These are phyloP conservation scores for Zelopaecilomyces penicillatus DNA, from an alignment of 2,329 filamentous ascomycete species.

Conservation along the genomic window DNA sequence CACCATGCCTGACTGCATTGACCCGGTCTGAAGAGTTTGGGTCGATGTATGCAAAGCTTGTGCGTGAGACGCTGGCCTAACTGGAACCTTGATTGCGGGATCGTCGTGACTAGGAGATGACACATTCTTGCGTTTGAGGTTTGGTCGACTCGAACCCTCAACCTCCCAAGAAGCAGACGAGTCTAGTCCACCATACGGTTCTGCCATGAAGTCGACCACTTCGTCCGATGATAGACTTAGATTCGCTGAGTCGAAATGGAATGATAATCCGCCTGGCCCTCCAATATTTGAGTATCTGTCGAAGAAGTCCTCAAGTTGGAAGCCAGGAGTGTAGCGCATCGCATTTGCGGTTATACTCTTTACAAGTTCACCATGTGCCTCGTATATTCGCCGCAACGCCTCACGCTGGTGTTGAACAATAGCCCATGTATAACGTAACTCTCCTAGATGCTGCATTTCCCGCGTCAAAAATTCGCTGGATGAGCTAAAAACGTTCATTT, in stretches of 20 bases:
- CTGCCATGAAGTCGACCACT: constrained; percentile 49
- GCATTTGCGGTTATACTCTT: constrained; percentile 57
- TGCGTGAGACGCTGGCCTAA: constrained; percentile 18
- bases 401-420: constrained; percentile 74
- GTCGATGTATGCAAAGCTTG: constrained; percentile 22
- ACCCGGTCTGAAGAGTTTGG: constrained; percentile 31
- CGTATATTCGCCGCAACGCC: constrained; percentile 68
- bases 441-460: constrained; percentile 72
- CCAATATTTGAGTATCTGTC: constrained; percentile 61
- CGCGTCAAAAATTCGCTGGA: constrained; percentile 63
- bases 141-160: constrained; percentile 25
- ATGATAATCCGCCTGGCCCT: constrained; percentile 49
- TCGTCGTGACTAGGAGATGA: constrained; percentile 28
- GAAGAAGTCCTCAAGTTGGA: constrained; percentile 82
- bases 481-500: constrained; percentile 54
- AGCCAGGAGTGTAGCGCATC: constrained; percentile 68
- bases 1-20: constrained; percentile 21
- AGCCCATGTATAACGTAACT: constrained; percentile 67
- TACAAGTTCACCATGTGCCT: constrained; percentile 72
- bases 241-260: constrained; percentile 64
- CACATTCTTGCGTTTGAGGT: constrained; percentile 42
- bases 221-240: constrained; percentile 59
- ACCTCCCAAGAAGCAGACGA: constrained; percentile 32
- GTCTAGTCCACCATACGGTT: constrained; percentile 44
- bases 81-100: constrained; percentile 28